Base-by-base conservation (phyloP, 768 basidiomycete species). In the Lentinula sp. region DNA sequence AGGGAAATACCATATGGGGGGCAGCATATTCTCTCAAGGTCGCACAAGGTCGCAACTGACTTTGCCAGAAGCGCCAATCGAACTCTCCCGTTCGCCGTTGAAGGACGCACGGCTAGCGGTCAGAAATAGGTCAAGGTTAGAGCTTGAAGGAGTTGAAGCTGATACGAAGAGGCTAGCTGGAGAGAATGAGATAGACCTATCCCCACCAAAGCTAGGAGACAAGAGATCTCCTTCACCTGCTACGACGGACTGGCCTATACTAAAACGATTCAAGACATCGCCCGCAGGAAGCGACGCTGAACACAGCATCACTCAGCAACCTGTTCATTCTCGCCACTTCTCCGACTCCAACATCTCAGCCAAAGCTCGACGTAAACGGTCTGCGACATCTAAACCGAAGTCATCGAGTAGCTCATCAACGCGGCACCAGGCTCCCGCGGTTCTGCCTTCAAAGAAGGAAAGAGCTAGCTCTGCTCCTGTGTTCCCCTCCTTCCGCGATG, bases 221-320 rank as follows among this genome's bases (percentile, higher is more conserved):
- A 60, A 60, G 35, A 46, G 59, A n/a, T 60, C 59, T 4, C 59
- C 59, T 32, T 60, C 59, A 11, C 59, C 59, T 18, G n/a, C 21
- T 50, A 11, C 31, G 28, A 45, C 18, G n/a, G 31, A 39, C 10
- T 15, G 21, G n/a, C 37, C 46, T 52, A 49, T 5, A 23, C 13
- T 34, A 4, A 60, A 60, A 32, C 59, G 59, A 18, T 60, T 50
- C 34, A 60, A 60, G 37, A 32, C 50, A 37, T 34, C 45, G 13
- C 15, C 15, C 6, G 23, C 45, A 23, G 57, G 37, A 8, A 46
- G 31, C 18, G 57, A 58, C 32, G 11, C 31, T 23, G 28, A 58
- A 21, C 5, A 34, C 2, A 39, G 21, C 7, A 42, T 23, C 23
- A 5, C 28, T 32, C 16, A 13, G 23, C 50, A 6, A 28, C 13